phyloP scores from a whole-genome alignment of 331 rosid genomes.

The Malus hybrid region DNA sequence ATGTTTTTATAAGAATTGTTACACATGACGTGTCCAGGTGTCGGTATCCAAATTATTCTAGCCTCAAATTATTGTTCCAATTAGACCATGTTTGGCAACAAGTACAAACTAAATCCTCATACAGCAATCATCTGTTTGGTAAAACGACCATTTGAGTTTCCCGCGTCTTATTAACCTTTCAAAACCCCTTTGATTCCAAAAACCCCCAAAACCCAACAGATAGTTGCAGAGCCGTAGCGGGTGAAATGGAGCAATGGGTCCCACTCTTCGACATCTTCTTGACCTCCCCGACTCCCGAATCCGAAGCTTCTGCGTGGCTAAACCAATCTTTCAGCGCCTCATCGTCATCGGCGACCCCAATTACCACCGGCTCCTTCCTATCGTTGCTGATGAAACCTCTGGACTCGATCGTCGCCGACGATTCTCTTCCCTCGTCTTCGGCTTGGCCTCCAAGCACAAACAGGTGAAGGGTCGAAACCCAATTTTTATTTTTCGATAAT shows the following conservation, averaged over 20 bases:
- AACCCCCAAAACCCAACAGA: neutral
- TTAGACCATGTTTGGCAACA: neutral
- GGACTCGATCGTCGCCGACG: conserved; percentile 14
- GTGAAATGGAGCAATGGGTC: conserved; percentile 27
- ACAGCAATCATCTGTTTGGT: neutral
- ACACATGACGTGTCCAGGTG: too few species aligned
- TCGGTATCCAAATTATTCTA: too few species aligned
- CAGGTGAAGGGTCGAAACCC: conserved; percentile 2
- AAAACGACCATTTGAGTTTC: neutral
- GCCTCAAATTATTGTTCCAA: too few species aligned
- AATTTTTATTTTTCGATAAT: neutral
- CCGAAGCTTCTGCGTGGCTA: conserved; percentile 31
- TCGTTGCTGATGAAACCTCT: conserved; percentile 29
- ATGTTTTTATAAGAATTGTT: too few species aligned
- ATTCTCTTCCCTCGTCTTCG: neutral
- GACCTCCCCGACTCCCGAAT: conserved; percentile 30
- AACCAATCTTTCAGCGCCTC: conserved; percentile 20
- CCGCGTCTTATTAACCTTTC: conserved; percentile 17
- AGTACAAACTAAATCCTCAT: neutral
- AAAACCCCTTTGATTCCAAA: neutral
- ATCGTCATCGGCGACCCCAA: conserved; percentile 15
- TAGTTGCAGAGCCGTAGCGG: neutral
- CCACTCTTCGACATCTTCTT: conserved; percentile 32
- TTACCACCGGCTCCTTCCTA: conserved; percentile 28
- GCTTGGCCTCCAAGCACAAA: conserved; percentile 1